Base-by-base conservation (phyloP, 345 rosid genomes). In the Acer campestre region DNA sequence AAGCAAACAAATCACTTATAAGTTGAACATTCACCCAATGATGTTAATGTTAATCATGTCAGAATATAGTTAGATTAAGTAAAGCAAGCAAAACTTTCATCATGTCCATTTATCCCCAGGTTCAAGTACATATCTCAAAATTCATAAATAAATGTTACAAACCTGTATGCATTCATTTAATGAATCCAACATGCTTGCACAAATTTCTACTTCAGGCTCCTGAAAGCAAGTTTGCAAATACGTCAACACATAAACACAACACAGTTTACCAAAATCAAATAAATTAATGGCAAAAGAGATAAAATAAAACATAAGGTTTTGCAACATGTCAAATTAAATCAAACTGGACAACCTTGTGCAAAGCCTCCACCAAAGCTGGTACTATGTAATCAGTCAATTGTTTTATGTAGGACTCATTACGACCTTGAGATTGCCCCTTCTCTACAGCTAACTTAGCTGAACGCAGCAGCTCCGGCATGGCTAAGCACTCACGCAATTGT, bases 171-270 rank as follows among this genome's bases (percentile, higher is more conserved):
- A 89, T 78, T 89, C 95, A 70, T 88, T 91, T 72, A 91, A 74
- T 31, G 95, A 80, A 80, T 85, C 93, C 90, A 91, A 81, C 91
- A 89, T 80, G 78, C 80, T 89, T 68, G 90, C 90, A 82, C 95
- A 88, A 59, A 91, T 91, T 80, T 91, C 93, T 56, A 88, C 84
- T 73, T 89, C 91, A 46, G 91, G 93, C 80, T 91, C 95, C 95
- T 91, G 86, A 75, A 85, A 69, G 44, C 59, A 67, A 62, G 59
- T 79, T 46, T 71, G 67, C 61, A 67, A 75, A 77, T 40, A 61
- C 10, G 7, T 44, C 79, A 83, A 76, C 46, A 51, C 38, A 10
- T n/a, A 67, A 75, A n/a, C 27, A 10, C 27, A 11, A 59, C 3
- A 46, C 20, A 38, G 46, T 77, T 3, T 25, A 9, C 17, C 17